Evolutionary conservation across 306 rosid species (phyloP), one percentile per base, ranked within the genome.

Genomic region (Rosa lucieae): DNA sequence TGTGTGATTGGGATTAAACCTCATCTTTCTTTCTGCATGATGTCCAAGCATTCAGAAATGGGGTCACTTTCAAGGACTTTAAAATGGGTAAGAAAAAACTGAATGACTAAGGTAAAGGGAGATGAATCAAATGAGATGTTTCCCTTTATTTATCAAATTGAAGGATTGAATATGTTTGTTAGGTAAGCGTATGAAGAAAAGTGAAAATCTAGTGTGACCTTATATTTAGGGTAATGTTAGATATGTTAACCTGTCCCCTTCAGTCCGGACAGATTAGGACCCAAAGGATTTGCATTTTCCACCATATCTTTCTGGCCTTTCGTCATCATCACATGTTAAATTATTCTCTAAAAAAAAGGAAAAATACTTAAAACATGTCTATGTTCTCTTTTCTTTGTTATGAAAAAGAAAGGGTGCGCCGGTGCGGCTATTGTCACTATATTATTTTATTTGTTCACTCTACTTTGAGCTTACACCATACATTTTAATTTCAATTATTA

Each of bases 1-100:
- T 77, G 80, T 78, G 89, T 74, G 89, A 90, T 73, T 78, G 51
- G 68, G 56, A 83, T 77, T 74, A 67, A 67, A 73, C 58, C 71
- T 52, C 32, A 85, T 84, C 77, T 85, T 68, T 58, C 70, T 6
- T 51, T 2, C 11, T 66, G 4, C 10, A 17, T 66, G 71, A 71
- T 55, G 69, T 74, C 73, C 46, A 55, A 65, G 79, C 71, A 32
- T 67, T 74, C 56, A 56, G 65, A 59, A 51, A 72, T 15, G 26
- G 73, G 67, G 83, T 88, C 87, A 67, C 62, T 80, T 51, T 86
- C 79, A 48, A 61, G 15, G 83, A 67, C 82, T 85, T 82, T 49
- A 21, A 23, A 29, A 48, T 69, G 26, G 35, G 83, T 10, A 12
- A 44, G 58, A 65, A 58, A 26, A 43, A 39, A 70, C 52, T 3